Conservation (phyloP, 2,329 filamentous ascomycete genomes). For the Lithohypha guttulata region DNA sequence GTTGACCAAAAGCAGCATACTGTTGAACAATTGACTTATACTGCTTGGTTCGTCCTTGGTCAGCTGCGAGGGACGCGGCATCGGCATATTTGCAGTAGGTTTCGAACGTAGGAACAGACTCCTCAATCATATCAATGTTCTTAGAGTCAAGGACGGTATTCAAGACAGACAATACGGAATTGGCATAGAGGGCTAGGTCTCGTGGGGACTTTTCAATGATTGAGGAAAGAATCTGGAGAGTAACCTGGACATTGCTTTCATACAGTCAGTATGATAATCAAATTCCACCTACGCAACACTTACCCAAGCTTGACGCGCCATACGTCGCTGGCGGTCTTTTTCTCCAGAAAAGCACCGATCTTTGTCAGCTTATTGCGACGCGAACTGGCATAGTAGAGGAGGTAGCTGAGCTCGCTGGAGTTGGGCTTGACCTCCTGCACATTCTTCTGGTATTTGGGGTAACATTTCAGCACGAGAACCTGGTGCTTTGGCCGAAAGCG, state of each 20-base stretch:
- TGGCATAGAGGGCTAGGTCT: slow-evolving; percentile 79
- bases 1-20: slow-evolving; percentile 63
- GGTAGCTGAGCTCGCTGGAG: slow-evolving; percentile 89
- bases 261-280: slow-evolving; percentile 7
- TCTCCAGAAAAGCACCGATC: slow-evolving; percentile 87
- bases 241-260: slow-evolving; percentile 79
- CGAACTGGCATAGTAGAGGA: slow-evolving; percentile 93
- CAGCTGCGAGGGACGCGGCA: slow-evolving; percentile 69
- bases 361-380: slow-evolving; percentile 93
- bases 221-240: slow-evolving; percentile 79
- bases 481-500: slow-evolving; percentile 84
- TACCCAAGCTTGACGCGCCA: slow-evolving; percentile 81
- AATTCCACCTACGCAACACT: too few relatives aligned
- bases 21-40: slow-evolving; percentile 71
- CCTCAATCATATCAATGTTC: slow-evolving; percentile 87
- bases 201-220: slow-evolving; percentile 88
- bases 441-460: slow-evolving; percentile 83
- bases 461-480: slow-evolving; percentile 91
- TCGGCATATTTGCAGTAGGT: slow-evolving; percentile 85
- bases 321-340: slow-evolving; percentile 84
- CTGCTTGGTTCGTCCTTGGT: slow-evolving; percentile 69
- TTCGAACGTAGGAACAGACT: slow-evolving; percentile 75
- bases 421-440: slow-evolving; percentile 90
- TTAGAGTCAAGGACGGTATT: slow-evolving; percentile 71
- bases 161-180: slow-evolving; percentile 74